phyloP scores from a whole-genome alignment of 2,329 filamentous ascomycete species.

The Epichloe uncinata region DNA sequence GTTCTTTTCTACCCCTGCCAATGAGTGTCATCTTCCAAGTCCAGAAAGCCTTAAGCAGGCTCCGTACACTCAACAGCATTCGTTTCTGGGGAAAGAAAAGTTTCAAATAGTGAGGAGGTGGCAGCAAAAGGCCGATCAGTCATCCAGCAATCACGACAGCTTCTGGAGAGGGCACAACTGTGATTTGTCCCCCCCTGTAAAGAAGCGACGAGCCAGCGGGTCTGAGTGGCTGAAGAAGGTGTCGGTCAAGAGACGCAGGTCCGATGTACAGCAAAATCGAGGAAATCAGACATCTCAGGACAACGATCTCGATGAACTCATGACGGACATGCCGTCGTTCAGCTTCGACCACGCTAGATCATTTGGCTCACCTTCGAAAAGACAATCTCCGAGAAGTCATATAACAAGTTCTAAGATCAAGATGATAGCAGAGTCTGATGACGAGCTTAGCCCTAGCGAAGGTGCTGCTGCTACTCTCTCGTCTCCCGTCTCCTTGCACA shows the following conservation, averaged over 20 bases:
- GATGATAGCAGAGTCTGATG: constrained; percentile 4
- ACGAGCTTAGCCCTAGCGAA: constrained; percentile 6
- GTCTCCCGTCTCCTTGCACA: constrained; percentile 15
- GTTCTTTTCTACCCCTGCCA: constrained; percentile 9
- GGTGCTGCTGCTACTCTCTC: constrained; percentile 12
- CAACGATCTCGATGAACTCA: constrained; percentile 9
- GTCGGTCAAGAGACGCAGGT: constrained; percentile 16
- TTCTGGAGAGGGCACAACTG: constrained; percentile 10
- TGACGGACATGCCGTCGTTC: not conserved
- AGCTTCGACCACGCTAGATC: constrained; percentile 3
- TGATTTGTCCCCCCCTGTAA: constrained; percentile 8
- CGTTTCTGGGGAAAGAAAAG: constrained; percentile 19
- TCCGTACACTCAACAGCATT: constrained; percentile 14
- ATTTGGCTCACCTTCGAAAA: constrained; percentile 6
- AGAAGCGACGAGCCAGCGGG: constrained; percentile 13
- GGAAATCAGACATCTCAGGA: not conserved
- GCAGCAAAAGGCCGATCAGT: constrained; percentile 14
- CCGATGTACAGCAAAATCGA: constrained; percentile 4
- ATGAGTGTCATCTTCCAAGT: constrained; percentile 28
- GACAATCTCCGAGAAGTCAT: constrained; percentile 6
- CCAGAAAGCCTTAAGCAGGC: constrained; percentile 26
- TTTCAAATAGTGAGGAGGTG: constrained; percentile 20
- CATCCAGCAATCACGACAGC: constrained; percentile 5
- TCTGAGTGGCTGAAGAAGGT: constrained; percentile 21
- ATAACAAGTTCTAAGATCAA: not conserved